Percentiles rank a stretch among this genome's conserved stretches.
Conservation (phyloP, 2,329 filamentous ascomycete species). For the Ceratocystis diversiconidia region DNA sequence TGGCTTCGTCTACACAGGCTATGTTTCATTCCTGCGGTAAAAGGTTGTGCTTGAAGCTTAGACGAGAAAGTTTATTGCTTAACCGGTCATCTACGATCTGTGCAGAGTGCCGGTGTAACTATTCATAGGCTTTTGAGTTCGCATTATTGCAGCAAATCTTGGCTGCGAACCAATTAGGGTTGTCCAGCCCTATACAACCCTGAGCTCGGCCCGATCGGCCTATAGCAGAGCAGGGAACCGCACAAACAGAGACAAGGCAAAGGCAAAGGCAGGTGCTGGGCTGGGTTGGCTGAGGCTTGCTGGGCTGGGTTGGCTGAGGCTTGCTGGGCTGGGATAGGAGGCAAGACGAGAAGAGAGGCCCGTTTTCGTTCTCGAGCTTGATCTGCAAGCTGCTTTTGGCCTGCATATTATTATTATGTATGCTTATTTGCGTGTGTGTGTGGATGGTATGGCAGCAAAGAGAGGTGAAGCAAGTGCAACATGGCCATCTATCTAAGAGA, state of each 20-base stretch:
- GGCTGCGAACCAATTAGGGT: neutral
- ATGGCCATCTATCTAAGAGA: neutral
- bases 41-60: neutral
- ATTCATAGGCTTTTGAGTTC: neutral
- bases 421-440: neutral
- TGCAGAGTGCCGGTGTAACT: neutral
- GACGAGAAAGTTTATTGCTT: neutral
- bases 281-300: neutral
- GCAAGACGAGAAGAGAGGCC: neutral
- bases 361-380: neutral
- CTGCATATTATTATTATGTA: neutral
- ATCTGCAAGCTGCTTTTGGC: neutral
- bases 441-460: neutral
- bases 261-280: too few relatives aligned
- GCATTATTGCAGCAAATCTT: neutral
- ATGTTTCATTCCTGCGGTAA: neutral
- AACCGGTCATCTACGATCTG: neutral
- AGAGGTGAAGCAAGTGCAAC: neutral
- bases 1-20: neutral
- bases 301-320: neutral
- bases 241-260: neutral
- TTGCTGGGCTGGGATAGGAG: neutral
- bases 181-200: slow-evolving; percentile 2
- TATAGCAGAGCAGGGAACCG: neutral
- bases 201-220: slow-evolving; percentile 2